Evolutionary conservation across 2,329 filamentous ascomycete species (phyloP).

Genomic region (Epichloe aotearoae): DNA sequence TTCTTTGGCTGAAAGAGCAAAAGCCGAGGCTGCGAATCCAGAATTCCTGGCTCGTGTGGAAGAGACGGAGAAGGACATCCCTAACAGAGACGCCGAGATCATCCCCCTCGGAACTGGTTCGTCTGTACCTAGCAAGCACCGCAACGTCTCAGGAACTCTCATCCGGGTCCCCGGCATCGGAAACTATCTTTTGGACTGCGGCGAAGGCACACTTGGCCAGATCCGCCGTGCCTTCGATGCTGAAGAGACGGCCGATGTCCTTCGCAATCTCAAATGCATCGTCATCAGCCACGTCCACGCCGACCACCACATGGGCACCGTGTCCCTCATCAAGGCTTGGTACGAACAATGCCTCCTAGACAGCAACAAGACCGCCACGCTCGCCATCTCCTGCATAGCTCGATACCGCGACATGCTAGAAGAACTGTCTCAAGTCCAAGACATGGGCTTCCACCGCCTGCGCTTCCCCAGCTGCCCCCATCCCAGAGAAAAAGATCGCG

Average conservation of each 20-base stretch:
- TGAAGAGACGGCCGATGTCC: conserved; percentile 51
- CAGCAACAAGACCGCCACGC: conserved; percentile 23
- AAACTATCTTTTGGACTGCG: conserved; percentile 83
- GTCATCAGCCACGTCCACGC: conserved; percentile 96
- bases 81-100: conserved; percentile 65
- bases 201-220: conserved; percentile 86
- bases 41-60: conserved; percentile 37
- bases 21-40: conserved; percentile 24
- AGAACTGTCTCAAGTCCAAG: conserved; percentile 69
- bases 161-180: conserved; percentile 72
- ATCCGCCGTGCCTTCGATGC: conserved; percentile 59
- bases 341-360: conserved; percentile 36
- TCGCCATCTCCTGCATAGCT: conserved; percentile 55
- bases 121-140: conserved; percentile 78
- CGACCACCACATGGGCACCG: conserved; percentile 83
- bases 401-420: conserved; percentile 64
- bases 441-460: conserved; percentile 52
- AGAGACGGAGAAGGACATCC: conserved; percentile 48
- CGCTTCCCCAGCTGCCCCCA: conserved; percentile 19
- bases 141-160: conserved; percentile 85
- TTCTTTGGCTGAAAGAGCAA: conserved; percentile 36
- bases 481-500: conserved; percentile 11
- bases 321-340: conserved; percentile 75
- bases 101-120: conserved; percentile 86
- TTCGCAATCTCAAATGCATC: conserved; percentile 67